Percentiles rank a stretch among this genome's conserved stretches.
Conservation (phyloP, 2,329 filamentous ascomycete genomes). For the Monosporascus sp. region DNA sequence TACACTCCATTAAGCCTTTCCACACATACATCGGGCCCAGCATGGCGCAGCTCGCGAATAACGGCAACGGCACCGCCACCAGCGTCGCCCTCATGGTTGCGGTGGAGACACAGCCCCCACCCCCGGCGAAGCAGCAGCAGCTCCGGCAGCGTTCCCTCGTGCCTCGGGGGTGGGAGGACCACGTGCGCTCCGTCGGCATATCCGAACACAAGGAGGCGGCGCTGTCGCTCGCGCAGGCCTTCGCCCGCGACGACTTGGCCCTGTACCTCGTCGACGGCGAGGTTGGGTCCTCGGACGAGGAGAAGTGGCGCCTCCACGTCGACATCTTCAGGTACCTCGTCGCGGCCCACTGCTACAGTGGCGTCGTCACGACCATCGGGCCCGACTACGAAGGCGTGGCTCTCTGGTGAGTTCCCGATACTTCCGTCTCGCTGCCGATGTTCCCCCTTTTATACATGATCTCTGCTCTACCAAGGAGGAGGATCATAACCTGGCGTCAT, state of each 20-base stretch:
- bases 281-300: constrained; percentile 55
- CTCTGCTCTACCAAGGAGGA: no score
- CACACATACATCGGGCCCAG: constrained; percentile 19
- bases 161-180: constrained; percentile 46
- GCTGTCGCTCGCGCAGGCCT: constrained; percentile 68
- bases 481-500: no score
- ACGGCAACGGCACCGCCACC: constrained; percentile 15
- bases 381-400: constrained; percentile 73
- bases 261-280: constrained; percentile 70
- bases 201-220: constrained; percentile 68
- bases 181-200: constrained; percentile 58
- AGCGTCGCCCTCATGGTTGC: neutral
- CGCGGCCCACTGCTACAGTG: constrained; percentile 69
- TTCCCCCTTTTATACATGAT: no score
- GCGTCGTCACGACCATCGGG: constrained; percentile 69
- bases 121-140: constrained; percentile 17
- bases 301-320: constrained; percentile 71
- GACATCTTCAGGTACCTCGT: constrained; percentile 74
- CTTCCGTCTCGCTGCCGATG: no score
- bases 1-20: no score
- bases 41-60: constrained; percentile 37
- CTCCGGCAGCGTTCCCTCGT: constrained; percentile 38
- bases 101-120: neutral
- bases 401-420: constrained; percentile 59
- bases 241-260: constrained; percentile 68